A percentile compares a stretch with the other conserved stretches of the same genome.
These are phyloP conservation scores for Colletotrichum theobromicola DNA, from an alignment of 2,329 filamentous ascomycete genomes.

Conservation along the genomic window DNA sequence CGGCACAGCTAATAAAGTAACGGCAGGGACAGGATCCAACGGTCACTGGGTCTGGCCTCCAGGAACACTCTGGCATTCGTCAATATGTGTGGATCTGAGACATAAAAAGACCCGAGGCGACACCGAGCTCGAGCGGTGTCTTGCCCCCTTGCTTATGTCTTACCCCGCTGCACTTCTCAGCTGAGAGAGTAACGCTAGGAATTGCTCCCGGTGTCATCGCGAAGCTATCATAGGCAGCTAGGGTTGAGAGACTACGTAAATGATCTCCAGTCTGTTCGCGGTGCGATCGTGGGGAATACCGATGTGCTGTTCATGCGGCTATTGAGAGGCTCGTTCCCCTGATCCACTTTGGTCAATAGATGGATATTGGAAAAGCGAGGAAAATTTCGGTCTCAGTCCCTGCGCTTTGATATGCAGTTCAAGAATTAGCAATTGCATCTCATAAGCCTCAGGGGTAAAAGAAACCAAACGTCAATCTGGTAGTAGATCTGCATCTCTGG, in stretches of 20 bases:
- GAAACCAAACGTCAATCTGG: background rate
- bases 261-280: background rate
- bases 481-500: background rate
- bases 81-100: background rate
- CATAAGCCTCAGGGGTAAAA: background rate
- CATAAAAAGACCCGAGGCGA: background rate
- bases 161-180: background rate
- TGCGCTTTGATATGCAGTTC: background rate
- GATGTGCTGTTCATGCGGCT: background rate
- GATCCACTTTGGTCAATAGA: background rate
- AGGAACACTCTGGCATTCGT: background rate
- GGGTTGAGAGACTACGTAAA: background rate
- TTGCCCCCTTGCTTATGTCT: background rate
- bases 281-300: background rate
- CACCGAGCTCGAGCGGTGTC: background rate
- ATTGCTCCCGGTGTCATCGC: fast-evolving
- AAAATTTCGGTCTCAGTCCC: background rate
- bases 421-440: background rate
- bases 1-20: background rate
- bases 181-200: background rate
- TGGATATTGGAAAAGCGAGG: background rate
- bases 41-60: background rate
- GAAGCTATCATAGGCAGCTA: background rate
- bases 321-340: no score
- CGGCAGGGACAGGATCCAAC: background rate